Percentiles rank a stretch among this genome's conserved stretches.
phyloP scores from a whole-genome alignment of 2,329 filamentous ascomycete species.

The Stachybotrys elegans region DNA sequence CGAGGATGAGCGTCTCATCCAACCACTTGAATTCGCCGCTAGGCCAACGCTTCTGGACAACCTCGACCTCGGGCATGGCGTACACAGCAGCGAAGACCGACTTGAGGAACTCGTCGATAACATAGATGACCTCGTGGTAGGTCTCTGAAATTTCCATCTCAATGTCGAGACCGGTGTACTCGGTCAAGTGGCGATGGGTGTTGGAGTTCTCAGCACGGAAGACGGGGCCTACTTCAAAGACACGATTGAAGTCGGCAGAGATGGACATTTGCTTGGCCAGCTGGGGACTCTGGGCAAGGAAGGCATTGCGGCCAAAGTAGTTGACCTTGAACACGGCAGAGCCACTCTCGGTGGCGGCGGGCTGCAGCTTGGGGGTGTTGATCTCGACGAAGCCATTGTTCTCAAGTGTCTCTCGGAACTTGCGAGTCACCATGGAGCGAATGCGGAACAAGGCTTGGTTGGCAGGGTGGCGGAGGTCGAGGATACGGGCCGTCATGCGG shows the following conservation, averaged over 20 bases:
- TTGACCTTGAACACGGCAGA: constrained; percentile 88
- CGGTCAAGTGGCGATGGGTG: constrained; percentile 88
- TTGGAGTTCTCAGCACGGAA: constrained; percentile 96
- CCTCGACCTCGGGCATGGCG: constrained; percentile 62
- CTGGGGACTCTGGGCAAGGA: constrained; percentile 87
- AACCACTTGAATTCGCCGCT: constrained; percentile 83
- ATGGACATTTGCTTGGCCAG: constrained; percentile 91
- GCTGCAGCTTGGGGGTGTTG: constrained; percentile 87
- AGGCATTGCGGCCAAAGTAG: constrained; percentile 84
- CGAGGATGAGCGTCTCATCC: constrained; percentile 76
- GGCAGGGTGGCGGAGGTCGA: constrained; percentile 79
- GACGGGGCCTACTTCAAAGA: constrained; percentile 69
- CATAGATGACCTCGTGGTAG: constrained; percentile 79
- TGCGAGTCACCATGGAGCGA: constrained; percentile 71
- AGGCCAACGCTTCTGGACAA: constrained; percentile 78
- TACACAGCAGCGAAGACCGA: constrained; percentile 50
- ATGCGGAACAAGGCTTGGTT: constrained; percentile 87
- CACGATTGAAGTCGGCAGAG: constrained; percentile 79
- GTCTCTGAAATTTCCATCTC: constrained; percentile 89
- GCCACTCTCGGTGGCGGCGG: constrained; percentile 84
- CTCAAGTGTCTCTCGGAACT: constrained; percentile 75
- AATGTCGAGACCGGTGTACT: constrained; percentile 88
- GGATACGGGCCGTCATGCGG: constrained; percentile 71
- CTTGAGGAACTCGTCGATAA: constrained; percentile 79
- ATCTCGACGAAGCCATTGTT: constrained; percentile 82